Evolutionary conservation across 2,329 filamentous ascomycete species (phyloP).

Genomic region (Aspergillus ustus): DNA sequence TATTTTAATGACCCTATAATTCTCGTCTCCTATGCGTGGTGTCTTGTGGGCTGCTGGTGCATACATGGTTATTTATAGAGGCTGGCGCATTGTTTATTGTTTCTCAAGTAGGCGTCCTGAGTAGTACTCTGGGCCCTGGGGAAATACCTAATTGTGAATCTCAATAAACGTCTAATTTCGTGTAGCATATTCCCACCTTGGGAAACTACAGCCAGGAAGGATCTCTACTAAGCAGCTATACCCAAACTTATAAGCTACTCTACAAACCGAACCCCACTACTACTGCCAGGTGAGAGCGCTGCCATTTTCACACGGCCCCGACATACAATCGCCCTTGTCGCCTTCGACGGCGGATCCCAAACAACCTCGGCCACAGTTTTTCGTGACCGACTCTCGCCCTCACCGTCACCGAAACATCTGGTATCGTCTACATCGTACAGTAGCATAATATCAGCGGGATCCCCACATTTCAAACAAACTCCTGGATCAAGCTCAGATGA

Average conservation of each 20-base stretch:
- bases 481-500: neutral
- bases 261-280: conserved; percentile 10
- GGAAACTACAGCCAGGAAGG: neutral
- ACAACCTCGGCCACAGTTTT: conserved; percentile 42
- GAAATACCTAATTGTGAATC: neutral
- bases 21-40: neutral
- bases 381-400: conserved; percentile 28
- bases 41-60: neutral
- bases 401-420: conserved; percentile 27
- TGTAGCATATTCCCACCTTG: neutral
- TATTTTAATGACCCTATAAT: conserved; percentile 1
- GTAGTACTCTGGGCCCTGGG: no score
- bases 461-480: conserved; percentile 19
- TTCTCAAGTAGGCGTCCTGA: neutral
- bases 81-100: neutral
- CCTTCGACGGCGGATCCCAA: conserved; percentile 41
- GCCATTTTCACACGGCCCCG: conserved; percentile 26
- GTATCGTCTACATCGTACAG: conserved; percentile 37
- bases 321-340: conserved; percentile 32
- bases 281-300: neutral
- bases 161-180: neutral
- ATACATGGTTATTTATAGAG: conserved; percentile 1
- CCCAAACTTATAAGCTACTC: neutral
- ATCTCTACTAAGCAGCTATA: neutral
- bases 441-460: conserved; percentile 29